Conservation (phyloP, 2,329 filamentous ascomycete species). For the Ophiostoma piceae region DNA sequence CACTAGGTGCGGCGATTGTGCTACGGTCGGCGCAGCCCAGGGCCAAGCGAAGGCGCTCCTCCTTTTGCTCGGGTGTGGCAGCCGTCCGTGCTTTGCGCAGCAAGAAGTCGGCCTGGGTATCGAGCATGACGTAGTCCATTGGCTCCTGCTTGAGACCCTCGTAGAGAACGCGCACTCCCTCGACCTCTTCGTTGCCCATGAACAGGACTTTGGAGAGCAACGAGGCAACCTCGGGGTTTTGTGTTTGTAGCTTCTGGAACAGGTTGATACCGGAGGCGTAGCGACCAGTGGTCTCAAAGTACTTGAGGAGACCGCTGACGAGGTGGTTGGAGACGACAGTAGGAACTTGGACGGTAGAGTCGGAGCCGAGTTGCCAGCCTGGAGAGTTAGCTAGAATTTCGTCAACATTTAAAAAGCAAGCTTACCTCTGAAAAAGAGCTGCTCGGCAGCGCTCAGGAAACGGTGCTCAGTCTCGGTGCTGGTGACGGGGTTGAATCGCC, state of each 20-base stretch:
- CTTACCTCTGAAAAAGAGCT: conserved; percentile 85
- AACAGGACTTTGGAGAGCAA: conserved; percentile 85
- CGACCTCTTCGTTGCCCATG: conserved; percentile 95
- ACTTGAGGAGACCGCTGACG: conserved; percentile 86
- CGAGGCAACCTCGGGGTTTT: conserved; percentile 91
- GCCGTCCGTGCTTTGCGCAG: conserved; percentile 69
- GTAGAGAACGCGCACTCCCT: conserved; percentile 81
- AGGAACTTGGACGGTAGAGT: conserved; percentile 94
- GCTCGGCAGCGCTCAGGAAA: conserved; percentile 89
- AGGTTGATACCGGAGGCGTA: conserved; percentile 95
- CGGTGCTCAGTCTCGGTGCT: conserved; percentile 98
- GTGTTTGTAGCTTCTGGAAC: conserved; percentile 87
- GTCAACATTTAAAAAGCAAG: not conserved
- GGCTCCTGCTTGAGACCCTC: conserved; percentile 84
- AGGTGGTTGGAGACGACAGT: conserved; percentile 96
- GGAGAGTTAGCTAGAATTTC: conserved; percentile 18
- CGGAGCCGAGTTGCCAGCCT: conserved; percentile 94
- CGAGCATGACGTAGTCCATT: conserved; percentile 96
- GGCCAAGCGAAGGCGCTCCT: conserved; percentile 73
- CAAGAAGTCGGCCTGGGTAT: conserved; percentile 88
- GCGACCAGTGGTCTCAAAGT: conserved; percentile 90
- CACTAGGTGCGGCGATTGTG: conserved; percentile 90
- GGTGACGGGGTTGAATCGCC: conserved; percentile 94
- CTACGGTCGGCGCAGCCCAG: conserved; percentile 90
- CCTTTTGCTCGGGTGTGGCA: conserved; percentile 49